A percentile compares a stretch with the other conserved stretches of the same genome.
phyloP scores from a whole-genome alignment of 1,139 yeast genomes.

The Yamadazyma pseudoaaseri region DNA sequence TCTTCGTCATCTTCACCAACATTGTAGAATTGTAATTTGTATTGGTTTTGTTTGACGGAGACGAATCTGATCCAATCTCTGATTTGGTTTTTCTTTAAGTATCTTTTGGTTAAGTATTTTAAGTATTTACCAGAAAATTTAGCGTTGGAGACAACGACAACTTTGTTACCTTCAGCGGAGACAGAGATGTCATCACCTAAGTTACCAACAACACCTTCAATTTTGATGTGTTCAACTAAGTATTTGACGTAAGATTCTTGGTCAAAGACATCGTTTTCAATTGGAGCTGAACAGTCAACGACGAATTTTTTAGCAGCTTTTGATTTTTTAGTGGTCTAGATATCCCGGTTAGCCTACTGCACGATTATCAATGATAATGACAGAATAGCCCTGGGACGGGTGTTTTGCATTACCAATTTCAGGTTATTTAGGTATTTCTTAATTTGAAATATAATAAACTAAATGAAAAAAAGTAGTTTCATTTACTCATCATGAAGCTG shows the following conservation, averaged over 20 bases:
- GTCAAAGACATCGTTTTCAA: constrained; percentile 96
- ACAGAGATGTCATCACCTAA: constrained; percentile 94
- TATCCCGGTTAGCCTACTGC: constrained; percentile 59
- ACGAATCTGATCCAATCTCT: constrained; percentile 99
- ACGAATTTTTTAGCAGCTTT: constrained; percentile 84
- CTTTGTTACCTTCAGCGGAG: constrained; percentile 79
- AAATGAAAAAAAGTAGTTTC: neutral
- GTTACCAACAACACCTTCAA: constrained; percentile 95
- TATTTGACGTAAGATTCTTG: constrained; percentile 97
- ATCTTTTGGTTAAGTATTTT: constrained; percentile 98
- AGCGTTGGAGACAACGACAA: constrained; percentile 86
- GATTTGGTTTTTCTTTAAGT: constrained; percentile 99
- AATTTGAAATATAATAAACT: neutral
- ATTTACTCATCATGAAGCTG: neutral
- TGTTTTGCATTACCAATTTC: constrained; percentile 12
- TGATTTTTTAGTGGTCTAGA: constrained; percentile 76
- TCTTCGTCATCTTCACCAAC: constrained; percentile 95
- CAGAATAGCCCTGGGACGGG: constrained; percentile 58
- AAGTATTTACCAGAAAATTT: constrained; percentile 99
- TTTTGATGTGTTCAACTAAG: constrained; percentile 99
- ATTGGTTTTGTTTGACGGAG: constrained; percentile 92
- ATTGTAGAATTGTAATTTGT: constrained; percentile 99
- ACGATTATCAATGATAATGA: constrained; percentile 35
- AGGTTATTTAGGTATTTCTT: neutral
- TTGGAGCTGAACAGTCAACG: constrained; percentile 97